phyloP scores from a whole-genome alignment of 225 moss, liverwort and hornwort genomes.

The Polytrichum formosum region DNA sequence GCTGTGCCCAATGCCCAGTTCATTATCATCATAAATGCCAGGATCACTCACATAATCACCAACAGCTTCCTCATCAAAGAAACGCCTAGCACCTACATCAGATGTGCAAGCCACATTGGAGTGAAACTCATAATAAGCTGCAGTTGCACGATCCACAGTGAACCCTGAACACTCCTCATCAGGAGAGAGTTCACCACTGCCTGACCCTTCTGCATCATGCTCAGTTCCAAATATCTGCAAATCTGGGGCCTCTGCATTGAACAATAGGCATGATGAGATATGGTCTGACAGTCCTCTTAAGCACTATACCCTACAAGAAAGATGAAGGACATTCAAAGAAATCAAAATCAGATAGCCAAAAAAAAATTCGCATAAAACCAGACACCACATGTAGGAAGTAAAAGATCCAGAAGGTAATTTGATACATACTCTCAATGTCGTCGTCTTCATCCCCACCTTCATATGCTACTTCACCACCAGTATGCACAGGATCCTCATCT shows the following conservation, averaged over 20 bases:
- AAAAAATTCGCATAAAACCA: background rate
- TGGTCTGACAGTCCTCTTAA: no score
- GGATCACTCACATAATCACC: conserved; percentile 82
- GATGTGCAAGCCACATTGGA: conserved; percentile 39
- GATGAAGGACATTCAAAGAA: background rate
- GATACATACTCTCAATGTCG: conserved; percentile 37
- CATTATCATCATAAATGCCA: conserved; percentile 41
- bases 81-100: conserved; percentile 27
- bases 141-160: conserved; percentile 41
- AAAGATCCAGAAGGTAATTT: no score
- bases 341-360: background rate
- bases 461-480: conserved; percentile 49
- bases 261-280: background rate
- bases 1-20: conserved; percentile 38
- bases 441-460: conserved; percentile 70
- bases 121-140: conserved; percentile 52
- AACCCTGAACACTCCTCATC: conserved; percentile 43
- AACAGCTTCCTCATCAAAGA: conserved; percentile 44
- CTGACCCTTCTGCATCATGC: conserved; percentile 35
- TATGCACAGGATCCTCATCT: conserved; percentile 10
- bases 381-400: no score
- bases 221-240: conserved; percentile 22
- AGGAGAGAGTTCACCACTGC: conserved; percentile 26
- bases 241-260: conserved; percentile 29
- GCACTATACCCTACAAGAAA: no score